Base-by-base conservation (phyloP, 768 basidiomycete genomes). In the Trichaptum fuscoviolaceum region DNA sequence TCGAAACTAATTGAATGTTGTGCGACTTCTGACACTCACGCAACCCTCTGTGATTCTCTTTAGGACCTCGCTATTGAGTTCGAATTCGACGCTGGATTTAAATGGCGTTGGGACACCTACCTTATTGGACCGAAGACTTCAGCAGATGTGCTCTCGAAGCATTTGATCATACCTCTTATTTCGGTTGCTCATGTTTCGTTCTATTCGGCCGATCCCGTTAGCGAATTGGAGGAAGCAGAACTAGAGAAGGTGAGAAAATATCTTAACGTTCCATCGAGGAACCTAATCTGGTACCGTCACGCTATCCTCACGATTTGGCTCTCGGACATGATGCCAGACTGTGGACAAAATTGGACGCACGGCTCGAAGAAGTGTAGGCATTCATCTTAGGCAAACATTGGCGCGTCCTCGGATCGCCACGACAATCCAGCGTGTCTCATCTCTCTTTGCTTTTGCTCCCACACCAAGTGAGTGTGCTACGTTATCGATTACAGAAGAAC, bases 101-200 rank as follows among this genome's bases (percentile, higher is more conserved):
- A 85, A 79, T 93, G 91, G 91, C 81, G 84, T 77, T 93, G 92
- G 92, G 90, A 93, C 75, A 83, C 87, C 18, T 84, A 82, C 74
- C 84, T 82, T 69, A 73, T 90, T 42, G 89, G 90, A 8, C 79
- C 86, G 73, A 87, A 81, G 74, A 70, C 76, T 35, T 89, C 91
- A 36, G 85, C 92, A 67, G 88, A 91, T 63, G 79, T 92, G 65
- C 81, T 93, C 63, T 93, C 92, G 67, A 88, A 83, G 69, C 92
- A 93, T 70, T 84, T 93, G 69, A 86, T 93, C 68, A 78, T 88
- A 67, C 92, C 92, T 7, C 81, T 93, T 67, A 87, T 93, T 73
- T 91, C 86, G 73, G 77, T 85, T 60, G 87, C 82, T 67, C 86
- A 92, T 74, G 76, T 91, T 69, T 83, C 87, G 1, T 89, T 92